Evolutionary conservation across 1,284 basidiomycete species (phyloP), one percentile per base, ranked within the genome.

Genomic region (Vanrija pseudolonga): DNA sequence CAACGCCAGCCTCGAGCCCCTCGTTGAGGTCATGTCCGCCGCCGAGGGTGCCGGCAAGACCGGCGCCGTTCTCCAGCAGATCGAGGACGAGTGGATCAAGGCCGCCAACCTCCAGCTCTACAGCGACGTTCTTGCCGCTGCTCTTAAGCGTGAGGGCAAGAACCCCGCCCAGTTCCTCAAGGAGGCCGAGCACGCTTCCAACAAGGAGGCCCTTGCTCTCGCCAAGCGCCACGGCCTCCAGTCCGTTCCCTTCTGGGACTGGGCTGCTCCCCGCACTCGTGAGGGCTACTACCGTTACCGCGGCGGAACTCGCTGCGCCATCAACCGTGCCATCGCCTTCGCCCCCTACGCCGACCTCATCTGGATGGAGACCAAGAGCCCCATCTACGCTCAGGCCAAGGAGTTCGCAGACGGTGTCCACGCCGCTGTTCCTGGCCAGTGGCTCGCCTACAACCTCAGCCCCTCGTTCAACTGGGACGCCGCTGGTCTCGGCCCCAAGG

Each of bases 331-430:
- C 26, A 81, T 92, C 61, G 93, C 91, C 36, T 98, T 92, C 69
- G 92, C 92, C 20, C 93, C 91, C 2, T 91, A 95, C 76, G 87
- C 90, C 39, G 94, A 97, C 75, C 78, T 93, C 51, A 72, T 94
- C 61, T 93, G 92, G 92, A 95, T 96, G 92, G 95, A 98, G 82
- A 98, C 96, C 59, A 94, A 94, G 81, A 88, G 84, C 69, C 95
- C 95, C n/a, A 95, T 97, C 76, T 80, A 95, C 47, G 78, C 85
- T 1, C 95, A 98, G 78, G 96, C 95, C 32, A 84, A 84, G 70
- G 91, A 97, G 80, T 98, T 98, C 69, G 87, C 93, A 9, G 81
- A 83, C 18, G 91, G 92, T 50, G 90, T 97, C 38, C 90, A 89
- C 65, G 83, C 84, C 24, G 86, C 80, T 47, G 82, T 83, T 68